These are phyloP conservation scores for Aureococcus anophagefferens DNA, from an alignment of 108 stramenopile genomes.

Conservation along the genomic window DNA sequence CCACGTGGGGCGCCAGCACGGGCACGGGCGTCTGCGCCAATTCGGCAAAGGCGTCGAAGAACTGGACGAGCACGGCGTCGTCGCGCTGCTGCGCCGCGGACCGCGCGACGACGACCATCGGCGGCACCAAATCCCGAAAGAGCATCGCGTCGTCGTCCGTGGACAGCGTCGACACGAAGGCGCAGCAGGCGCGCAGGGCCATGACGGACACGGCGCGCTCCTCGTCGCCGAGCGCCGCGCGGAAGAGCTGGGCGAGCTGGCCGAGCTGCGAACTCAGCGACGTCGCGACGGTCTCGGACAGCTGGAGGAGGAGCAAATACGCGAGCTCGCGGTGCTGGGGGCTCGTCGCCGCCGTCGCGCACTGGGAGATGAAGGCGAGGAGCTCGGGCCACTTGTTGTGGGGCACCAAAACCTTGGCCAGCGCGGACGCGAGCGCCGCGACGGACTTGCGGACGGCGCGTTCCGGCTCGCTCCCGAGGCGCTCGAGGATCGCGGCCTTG, in stretches of 20 bases:
- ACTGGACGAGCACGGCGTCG: not conserved
- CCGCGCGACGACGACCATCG: slow-evolving; percentile 9
- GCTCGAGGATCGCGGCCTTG: slow-evolving; percentile 52
- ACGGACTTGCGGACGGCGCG: slow-evolving; percentile 16
- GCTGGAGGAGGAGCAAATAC: slow-evolving; percentile 75
- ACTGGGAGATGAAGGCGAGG: slow-evolving; percentile 6
- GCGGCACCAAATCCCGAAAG: slow-evolving; percentile 25
- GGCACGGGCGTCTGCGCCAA: not conserved
- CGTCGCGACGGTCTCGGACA: slow-evolving; percentile 80
- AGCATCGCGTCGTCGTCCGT: slow-evolving; percentile 26
- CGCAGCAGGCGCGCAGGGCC: slow-evolving; percentile 48
- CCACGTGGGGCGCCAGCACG: slow-evolving; percentile 27
- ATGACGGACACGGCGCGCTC: slow-evolving; percentile 60
- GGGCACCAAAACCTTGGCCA: not conserved
- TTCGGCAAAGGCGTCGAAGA: not conserved
- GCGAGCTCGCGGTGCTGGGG: slow-evolving; percentile 72
- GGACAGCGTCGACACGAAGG: slow-evolving; percentile 23
- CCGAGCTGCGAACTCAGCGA: slow-evolving; percentile 65
- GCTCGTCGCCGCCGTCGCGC: slow-evolving; percentile 33
- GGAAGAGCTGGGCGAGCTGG: slow-evolving; percentile 61
- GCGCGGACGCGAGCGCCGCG: slow-evolving; percentile 7
- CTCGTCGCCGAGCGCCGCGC: slow-evolving; percentile 52
- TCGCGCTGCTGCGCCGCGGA: not conserved
- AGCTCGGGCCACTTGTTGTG: slow-evolving; percentile 2
- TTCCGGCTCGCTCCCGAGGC: not conserved